Evolutionary conservation across 495 filamentous ascomycete species (phyloP).

Genomic region (Saxophila tyrrhenica): DNA sequence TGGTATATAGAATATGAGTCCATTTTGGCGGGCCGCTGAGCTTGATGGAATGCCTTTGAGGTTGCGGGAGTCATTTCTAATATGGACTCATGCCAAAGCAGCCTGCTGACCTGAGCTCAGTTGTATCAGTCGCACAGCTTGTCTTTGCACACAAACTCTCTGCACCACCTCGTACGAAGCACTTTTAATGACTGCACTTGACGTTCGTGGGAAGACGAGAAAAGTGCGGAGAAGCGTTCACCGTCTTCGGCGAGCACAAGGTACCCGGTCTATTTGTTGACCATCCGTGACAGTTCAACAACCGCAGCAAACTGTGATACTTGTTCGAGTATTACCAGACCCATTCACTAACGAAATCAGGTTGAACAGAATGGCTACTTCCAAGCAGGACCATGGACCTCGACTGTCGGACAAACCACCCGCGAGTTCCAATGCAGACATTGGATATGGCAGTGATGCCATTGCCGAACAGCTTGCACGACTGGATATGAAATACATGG

Average conservation of each 20-base stretch:
- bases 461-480: constrained; percentile 5
- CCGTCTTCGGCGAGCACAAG: neutral
- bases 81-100: too few relatives aligned
- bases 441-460: constrained; percentile 7
- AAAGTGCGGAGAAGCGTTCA: neutral
- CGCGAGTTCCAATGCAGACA: neutral
- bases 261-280: too few relatives aligned
- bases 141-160: neutral
- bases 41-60: too few relatives aligned
- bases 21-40: too few relatives aligned
- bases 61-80: too few relatives aligned
- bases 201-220: neutral
- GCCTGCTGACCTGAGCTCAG: too few relatives aligned
- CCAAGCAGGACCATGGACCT: neutral
- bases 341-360: too few relatives aligned
- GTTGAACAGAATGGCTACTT: neutral
- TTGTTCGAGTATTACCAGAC: too few relatives aligned
- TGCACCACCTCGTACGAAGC: neutral
- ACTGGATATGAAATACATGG: constrained; percentile 10
- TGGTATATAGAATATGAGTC: too few relatives aligned
- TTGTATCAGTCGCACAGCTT: neutral
- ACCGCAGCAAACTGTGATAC: too few relatives aligned
- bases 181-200: neutral
- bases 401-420: neutral
- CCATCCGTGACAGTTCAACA: too few relatives aligned